Conservation (phyloP, 2,329 filamentous ascomycete genomes). For the Chaetomiaceae sp. region DNA sequence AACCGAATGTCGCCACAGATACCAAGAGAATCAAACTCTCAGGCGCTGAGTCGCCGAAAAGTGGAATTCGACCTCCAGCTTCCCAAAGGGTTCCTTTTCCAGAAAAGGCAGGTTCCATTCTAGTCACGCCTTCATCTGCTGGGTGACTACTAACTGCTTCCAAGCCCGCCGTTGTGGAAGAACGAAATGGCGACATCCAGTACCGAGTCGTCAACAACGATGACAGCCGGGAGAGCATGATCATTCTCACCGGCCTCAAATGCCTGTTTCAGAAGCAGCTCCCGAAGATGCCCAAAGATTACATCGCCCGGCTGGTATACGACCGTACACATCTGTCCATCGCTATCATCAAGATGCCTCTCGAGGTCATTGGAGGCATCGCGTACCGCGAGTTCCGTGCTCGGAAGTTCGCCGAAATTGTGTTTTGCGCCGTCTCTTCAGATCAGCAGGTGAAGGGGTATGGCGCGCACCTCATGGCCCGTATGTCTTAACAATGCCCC, state of each 20-base stretch:
- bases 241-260: slow-evolving; percentile 91
- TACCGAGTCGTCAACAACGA: slow-evolving; percentile 98
- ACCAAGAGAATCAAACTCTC: slow-evolving; percentile 59
- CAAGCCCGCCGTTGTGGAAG: slow-evolving; percentile 69
- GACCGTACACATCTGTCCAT: slow-evolving; percentile 94
- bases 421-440: slow-evolving; percentile 94
- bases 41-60: no score
- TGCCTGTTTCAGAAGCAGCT: slow-evolving; percentile 98
- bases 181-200: slow-evolving; percentile 88
- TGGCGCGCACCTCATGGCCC: slow-evolving; percentile 94
- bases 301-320: slow-evolving; percentile 94
- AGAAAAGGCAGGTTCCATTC: slow-evolving; percentile 72
- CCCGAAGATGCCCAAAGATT: slow-evolving; percentile 99
- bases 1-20: slow-evolving; percentile 52
- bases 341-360: slow-evolving; percentile 91
- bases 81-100: slow-evolving; percentile 68
- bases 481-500: no score
- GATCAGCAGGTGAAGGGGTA: slow-evolving; percentile 99
- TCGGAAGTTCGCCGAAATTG: slow-evolving; percentile 92
- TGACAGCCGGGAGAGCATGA: slow-evolving; percentile 74
- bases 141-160: slow-evolving; percentile 37
- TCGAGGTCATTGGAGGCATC: slow-evolving; percentile 91
- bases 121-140: background rate
- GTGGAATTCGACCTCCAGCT: slow-evolving; percentile 29
- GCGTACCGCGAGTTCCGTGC: slow-evolving; percentile 92